These are phyloP conservation scores for Cordyceps farinosa DNA, from an alignment of 2,329 filamentous ascomycete species.

Conservation along the genomic window DNA sequence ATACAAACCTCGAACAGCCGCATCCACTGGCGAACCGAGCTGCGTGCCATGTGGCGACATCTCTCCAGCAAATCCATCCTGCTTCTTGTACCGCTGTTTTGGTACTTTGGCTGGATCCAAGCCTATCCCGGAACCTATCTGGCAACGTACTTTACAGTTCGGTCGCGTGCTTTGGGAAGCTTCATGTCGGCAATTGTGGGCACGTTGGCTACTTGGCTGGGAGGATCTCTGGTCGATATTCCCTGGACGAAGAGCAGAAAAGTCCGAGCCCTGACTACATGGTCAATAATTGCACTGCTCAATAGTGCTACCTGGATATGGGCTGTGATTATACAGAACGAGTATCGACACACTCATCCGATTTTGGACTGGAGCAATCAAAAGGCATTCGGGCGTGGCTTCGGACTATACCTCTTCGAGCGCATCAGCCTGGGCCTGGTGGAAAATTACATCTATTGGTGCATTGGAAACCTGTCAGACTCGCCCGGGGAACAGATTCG, in stretches of 20 bases:
- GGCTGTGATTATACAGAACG: slow-evolving; percentile 44
- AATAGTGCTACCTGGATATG: slow-evolving; percentile 46
- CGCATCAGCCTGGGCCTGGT: slow-evolving; percentile 37
- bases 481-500: slow-evolving; percentile 42
- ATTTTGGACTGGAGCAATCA: slow-evolving; percentile 42
- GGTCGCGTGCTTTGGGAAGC: slow-evolving; percentile 35
- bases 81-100: slow-evolving; percentile 29
- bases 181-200: slow-evolving; percentile 28
- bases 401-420: slow-evolving; percentile 41
- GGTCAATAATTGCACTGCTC: slow-evolving; percentile 37
- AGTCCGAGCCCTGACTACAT: slow-evolving; percentile 38
- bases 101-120: slow-evolving; percentile 33
- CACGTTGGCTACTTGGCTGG: slow-evolving; percentile 36
- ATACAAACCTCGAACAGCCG: slow-evolving; percentile 28
- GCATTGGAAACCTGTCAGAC: slow-evolving; percentile 42
- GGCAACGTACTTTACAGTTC: slow-evolving; percentile 40
- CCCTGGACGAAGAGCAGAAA: slow-evolving; percentile 38
- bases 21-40: slow-evolving; percentile 32
- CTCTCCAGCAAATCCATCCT: slow-evolving; percentile 31
- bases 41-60: slow-evolving; percentile 28
- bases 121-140: slow-evolving; percentile 41
- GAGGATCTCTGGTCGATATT: slow-evolving; percentile 34
- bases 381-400: slow-evolving; percentile 34
- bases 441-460: slow-evolving; percentile 46
- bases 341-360: slow-evolving; percentile 40